Percentiles rank a stretch among this genome's conserved stretches.
Evolutionary conservation across 768 basidiomycete species (phyloP).

Genomic region (Lactarius trivialis): DNA sequence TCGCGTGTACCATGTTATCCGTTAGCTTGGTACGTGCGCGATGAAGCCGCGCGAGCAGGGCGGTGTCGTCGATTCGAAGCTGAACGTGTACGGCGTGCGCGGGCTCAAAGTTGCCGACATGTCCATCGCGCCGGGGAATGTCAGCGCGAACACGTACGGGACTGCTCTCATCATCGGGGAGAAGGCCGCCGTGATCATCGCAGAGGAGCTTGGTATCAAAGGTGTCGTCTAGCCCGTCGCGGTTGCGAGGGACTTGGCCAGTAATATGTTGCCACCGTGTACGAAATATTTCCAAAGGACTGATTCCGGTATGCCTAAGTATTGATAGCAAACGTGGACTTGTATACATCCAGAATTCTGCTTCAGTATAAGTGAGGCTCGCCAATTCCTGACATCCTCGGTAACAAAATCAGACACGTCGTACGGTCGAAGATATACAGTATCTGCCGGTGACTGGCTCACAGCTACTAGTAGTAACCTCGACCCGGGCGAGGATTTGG

Average conservation of each 20-base stretch:
- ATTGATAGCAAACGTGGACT: too few relatives aligned
- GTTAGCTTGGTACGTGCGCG: constrained; percentile 51
- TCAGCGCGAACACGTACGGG: constrained; percentile 38
- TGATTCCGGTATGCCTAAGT: too few relatives aligned
- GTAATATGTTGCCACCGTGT: too few relatives aligned
- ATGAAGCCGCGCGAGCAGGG: constrained; percentile 53
- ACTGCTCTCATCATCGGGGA: constrained; percentile 44
- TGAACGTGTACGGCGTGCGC: constrained; percentile 55
- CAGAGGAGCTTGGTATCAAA: constrained; percentile 39
- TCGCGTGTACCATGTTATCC: neutral
- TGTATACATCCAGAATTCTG: too few relatives aligned
- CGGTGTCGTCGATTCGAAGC: constrained; percentile 52
- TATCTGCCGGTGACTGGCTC: too few relatives aligned
- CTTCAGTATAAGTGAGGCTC: too few relatives aligned
- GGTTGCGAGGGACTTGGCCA: neutral
- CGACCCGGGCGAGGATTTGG: constrained; percentile 27
- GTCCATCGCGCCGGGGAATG: constrained; percentile 35
- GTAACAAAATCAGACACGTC: too few relatives aligned
- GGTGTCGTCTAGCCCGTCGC: neutral
- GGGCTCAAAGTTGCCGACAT: constrained; percentile 49
- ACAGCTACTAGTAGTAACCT: too few relatives aligned
- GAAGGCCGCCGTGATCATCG: constrained; percentile 53
- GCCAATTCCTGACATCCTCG: too few relatives aligned
- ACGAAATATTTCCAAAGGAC: too few relatives aligned
- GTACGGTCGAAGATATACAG: too few relatives aligned